Evolutionary conservation across 2,329 filamentous ascomycete species (phyloP).

Genomic region (Microsporum ferrugineum): DNA sequence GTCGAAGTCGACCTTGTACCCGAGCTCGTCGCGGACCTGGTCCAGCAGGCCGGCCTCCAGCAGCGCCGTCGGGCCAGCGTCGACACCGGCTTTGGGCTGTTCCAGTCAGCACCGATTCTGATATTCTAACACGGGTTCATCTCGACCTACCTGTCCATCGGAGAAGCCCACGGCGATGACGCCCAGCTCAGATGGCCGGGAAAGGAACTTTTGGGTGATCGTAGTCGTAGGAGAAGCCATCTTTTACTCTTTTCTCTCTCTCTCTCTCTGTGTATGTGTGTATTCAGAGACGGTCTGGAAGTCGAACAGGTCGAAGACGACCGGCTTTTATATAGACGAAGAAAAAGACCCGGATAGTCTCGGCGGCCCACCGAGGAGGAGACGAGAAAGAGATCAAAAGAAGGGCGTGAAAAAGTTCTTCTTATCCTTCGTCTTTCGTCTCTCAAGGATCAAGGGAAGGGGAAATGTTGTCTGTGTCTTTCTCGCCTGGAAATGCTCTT

Average conservation of each 20-base stretch:
- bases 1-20: slow-evolving; percentile 80
- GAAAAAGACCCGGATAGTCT: neutral
- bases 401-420: neutral
- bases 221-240: slow-evolving; percentile 47
- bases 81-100: slow-evolving; percentile 81
- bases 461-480: neutral
- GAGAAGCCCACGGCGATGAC: slow-evolving; percentile 94
- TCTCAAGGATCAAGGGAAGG: neutral
- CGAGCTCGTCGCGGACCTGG: slow-evolving; percentile 72
- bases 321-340: neutral
- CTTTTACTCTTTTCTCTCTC: neutral
- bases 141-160: slow-evolving; percentile 67
- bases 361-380: neutral
- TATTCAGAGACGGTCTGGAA: neutral
- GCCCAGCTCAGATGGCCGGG: slow-evolving; percentile 66
- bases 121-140: too few relatives aligned
- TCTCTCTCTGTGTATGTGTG: slow-evolving; percentile 11
- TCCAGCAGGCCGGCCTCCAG: slow-evolving; percentile 78
- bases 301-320: neutral
- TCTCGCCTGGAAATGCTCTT: slow-evolving; percentile 39
- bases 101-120: neutral
- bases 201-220: slow-evolving; percentile 63
- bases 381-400: neutral
- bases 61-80: slow-evolving; percentile 77
- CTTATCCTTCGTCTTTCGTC: neutral